Evolutionary conservation across 2,329 filamentous ascomycete genomes (phyloP).

Genomic region (Pseudonectria buxi): DNA sequence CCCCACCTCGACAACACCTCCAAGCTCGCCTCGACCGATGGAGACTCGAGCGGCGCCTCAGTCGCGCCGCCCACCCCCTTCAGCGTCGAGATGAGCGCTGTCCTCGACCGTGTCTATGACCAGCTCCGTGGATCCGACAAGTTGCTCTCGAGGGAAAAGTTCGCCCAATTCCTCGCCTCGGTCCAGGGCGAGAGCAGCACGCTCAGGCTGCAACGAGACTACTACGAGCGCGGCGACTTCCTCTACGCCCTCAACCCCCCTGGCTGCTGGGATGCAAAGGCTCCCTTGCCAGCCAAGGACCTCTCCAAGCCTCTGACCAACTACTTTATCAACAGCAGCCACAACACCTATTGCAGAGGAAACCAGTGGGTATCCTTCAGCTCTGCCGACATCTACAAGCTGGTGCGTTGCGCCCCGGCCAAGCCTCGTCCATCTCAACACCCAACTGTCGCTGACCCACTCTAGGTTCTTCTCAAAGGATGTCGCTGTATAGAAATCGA

Average conservation of each 20-base stretch:
- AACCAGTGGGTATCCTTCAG: constrained; percentile 77
- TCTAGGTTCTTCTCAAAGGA: constrained; percentile 62
- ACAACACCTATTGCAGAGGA: constrained; percentile 87
- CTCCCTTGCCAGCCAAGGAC: constrained; percentile 46
- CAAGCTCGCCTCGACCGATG: constrained; percentile 12
- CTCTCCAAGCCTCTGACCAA: constrained; percentile 66
- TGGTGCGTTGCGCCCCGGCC: constrained; percentile 43
- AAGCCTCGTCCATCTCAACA: not conserved
- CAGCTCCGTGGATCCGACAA: constrained; percentile 31
- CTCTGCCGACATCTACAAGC: constrained; percentile 70
- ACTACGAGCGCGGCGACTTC: constrained; percentile 43
- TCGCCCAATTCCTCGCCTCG: constrained; percentile 42
- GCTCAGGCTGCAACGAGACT: constrained; percentile 30
- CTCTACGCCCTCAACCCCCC: constrained; percentile 40
- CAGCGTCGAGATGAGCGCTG: constrained; percentile 41
- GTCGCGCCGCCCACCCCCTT: constrained; percentile 32
- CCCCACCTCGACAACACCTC: constrained; percentile 22
- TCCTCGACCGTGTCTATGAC: constrained; percentile 42
- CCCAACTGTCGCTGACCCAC: constrained; percentile 1
- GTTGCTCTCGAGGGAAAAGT: constrained; percentile 28
- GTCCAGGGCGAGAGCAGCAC: constrained; percentile 39
- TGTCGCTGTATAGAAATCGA: constrained; percentile 94
- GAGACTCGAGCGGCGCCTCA: not conserved
- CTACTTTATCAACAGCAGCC: constrained; percentile 91
- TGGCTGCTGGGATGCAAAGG: constrained; percentile 38